These are phyloP conservation scores for Endocalyx cinctus DNA, from an alignment of 2,329 filamentous ascomycete species.

Conservation along the genomic window DNA sequence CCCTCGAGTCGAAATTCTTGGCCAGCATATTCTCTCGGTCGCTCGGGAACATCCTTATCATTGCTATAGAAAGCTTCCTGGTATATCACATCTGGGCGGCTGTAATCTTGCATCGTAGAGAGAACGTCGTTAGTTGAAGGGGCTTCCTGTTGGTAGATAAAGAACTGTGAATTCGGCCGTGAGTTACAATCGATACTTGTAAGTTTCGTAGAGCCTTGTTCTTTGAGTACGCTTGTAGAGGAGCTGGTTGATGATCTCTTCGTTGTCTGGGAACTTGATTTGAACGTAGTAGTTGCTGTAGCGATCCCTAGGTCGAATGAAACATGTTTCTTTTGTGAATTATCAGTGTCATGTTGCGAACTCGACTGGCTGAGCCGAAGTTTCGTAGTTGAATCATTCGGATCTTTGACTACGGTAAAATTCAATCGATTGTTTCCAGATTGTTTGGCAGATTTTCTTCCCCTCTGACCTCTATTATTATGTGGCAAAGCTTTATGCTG, in stretches of 20 bases:
- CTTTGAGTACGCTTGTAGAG: constrained; percentile 10
- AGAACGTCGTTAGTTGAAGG: constrained; percentile 40
- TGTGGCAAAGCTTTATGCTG: no score
- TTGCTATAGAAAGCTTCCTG: constrained; percentile 82
- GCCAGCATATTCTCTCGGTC: constrained; percentile 78
- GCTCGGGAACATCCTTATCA: constrained; percentile 75
- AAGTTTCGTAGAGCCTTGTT: constrained; percentile 2
- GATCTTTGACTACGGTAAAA: constrained; percentile 76
- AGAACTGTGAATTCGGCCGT: constrained; percentile 22
- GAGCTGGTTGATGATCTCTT: constrained; percentile 13
- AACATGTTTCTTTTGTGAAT: constrained; percentile 28
- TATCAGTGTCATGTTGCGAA: constrained; percentile 45
- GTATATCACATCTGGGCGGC: constrained; percentile 67
- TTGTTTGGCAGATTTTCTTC: constrained; percentile 34
- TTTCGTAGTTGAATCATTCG: constrained; percentile 58
- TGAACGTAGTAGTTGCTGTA: constrained; percentile 6
- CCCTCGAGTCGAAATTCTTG: constrained; percentile 77
- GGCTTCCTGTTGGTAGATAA: constrained; percentile 25
- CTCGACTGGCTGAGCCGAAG: constrained; percentile 60
- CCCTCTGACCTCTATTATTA: constrained; percentile 14
- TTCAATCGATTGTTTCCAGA: constrained; percentile 41
- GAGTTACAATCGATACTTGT: constrained; percentile 20
- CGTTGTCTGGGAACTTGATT: constrained; percentile 8
- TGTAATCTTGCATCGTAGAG: constrained; percentile 51
- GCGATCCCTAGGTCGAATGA: constrained; percentile 25